Evolutionary conservation across 2,329 filamentous ascomycete genomes (phyloP).

Genomic region (Cercospora berteroae): DNA sequence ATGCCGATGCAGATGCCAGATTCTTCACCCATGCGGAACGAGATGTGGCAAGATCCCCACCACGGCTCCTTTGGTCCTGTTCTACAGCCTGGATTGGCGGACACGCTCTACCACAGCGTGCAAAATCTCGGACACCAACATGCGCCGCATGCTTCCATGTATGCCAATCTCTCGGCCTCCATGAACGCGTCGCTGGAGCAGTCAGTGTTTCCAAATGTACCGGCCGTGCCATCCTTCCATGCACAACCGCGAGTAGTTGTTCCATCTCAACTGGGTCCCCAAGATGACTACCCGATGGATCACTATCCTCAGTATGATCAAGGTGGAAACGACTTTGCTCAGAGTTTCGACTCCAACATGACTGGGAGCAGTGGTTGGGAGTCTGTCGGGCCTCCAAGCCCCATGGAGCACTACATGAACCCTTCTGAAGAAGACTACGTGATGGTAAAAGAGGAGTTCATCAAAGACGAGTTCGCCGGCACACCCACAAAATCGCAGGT

Average conservation of each 20-base stretch:
- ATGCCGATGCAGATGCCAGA: constrained; percentile 5
- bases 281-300: constrained; percentile 25
- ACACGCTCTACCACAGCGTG: constrained; percentile 15
- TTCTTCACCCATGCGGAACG: constrained; percentile 9
- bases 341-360: constrained; percentile 20
- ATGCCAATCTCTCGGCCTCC: constrained; percentile 11
- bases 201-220: constrained; percentile 14
- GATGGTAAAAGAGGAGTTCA: constrained; percentile 23
- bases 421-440: constrained; percentile 28
- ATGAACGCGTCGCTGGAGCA: constrained; percentile 14
- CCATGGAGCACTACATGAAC: constrained; percentile 23
- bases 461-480: background rate
- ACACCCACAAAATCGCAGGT: background rate
- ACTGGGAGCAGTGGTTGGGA: constrained; percentile 19
- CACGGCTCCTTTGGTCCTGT: constrained; percentile 1
- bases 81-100: constrained; percentile 3
- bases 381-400: constrained; percentile 18
- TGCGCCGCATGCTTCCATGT: constrained; percentile 14
- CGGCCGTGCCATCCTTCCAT: background rate
- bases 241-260: constrained; percentile 25
- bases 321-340: constrained; percentile 11
- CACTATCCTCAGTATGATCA: constrained; percentile 18
- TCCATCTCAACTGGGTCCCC: constrained; percentile 29
- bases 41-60: constrained; percentile 5
- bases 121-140: constrained; percentile 12